Base-by-base conservation (phyloP, 208 protist species). In the Wallacemonas rigidus region DNA sequence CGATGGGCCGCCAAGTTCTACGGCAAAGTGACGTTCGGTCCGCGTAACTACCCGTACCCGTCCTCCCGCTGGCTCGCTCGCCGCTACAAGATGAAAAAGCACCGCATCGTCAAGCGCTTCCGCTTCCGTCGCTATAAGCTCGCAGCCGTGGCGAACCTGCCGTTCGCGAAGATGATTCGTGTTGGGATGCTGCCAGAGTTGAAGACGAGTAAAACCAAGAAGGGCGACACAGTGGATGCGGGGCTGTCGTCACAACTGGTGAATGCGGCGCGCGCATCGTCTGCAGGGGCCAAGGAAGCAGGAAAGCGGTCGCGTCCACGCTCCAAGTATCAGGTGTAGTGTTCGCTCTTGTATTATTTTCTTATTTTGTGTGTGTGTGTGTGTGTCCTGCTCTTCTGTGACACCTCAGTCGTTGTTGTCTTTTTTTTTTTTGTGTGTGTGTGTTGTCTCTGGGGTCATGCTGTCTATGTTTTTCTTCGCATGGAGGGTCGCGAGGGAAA, bases 81-180 rank as follows among this genome's bases (percentile, higher is more conserved):
- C 4, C 92, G 92, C 43, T 96, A 94, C 74, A 77, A 87, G 54
- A 96, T 96, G 89, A 96, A 96, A 78, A 96, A 96, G 82, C 92
- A 96, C 70, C 81, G 82, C 51, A 95, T 93, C 47, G 60, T 95
- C 26, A 96, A 96, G 79, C 86, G 92, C 40, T 94, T 94, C 61
- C 92, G 92, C 77, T 95, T 95, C 58, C 87, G 92, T 17, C 89
- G 92, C 36, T 96, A 96, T 82, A 96, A 96, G 76, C 77, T 96
- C 2, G 92, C 92, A 8, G 92, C 92, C 41, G 86, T 96, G 36
- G 92, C 92, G 3, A 96, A 96, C 70, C 60, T 96, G 71, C 92
- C 92, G 4, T 96, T 96, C 75, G 87, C 92, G 2, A 91, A 92
- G 75, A 96, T 95, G 92, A 93, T 96, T 64, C 92, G 92, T 63